A percentile compares a stretch with the other conserved stretches of the same genome.
Evolutionary conservation across 2,329 filamentous ascomycete genomes (phyloP).

Genomic region (Endoconidiophora polonica): DNA sequence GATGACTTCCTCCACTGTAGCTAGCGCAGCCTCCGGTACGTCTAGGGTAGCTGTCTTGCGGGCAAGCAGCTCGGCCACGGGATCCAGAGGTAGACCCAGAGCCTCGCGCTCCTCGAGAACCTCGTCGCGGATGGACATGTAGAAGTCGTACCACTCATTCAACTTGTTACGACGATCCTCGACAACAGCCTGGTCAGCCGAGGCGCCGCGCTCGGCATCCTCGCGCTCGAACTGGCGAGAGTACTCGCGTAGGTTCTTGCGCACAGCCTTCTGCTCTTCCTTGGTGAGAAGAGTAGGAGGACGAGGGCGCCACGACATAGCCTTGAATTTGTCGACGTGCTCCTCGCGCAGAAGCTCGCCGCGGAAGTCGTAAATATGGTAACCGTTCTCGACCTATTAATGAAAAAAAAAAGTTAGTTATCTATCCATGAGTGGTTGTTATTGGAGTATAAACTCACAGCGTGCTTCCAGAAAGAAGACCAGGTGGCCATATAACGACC

Average conservation of each 20-base stretch:
- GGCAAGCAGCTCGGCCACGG: conserved; percentile 43
- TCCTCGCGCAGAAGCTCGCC: conserved; percentile 81
- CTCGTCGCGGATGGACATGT: conserved; percentile 55
- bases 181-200: conserved; percentile 84
- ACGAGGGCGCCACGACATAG: conserved; percentile 85
- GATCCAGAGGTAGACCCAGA: conserved; percentile 48
- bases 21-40: conserved; percentile 35
- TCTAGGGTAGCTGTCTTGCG: conserved; percentile 37
- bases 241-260: conserved; percentile 97
- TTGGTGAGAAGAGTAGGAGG: conserved; percentile 82
- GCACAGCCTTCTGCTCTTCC: conserved; percentile 93
- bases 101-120: conserved; percentile 53
- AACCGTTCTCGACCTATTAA: conserved; percentile 62
- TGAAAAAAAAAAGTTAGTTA: conserved; percentile 1
- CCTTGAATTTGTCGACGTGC: conserved; percentile 92
- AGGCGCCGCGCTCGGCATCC: conserved; percentile 82
- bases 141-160: conserved; percentile 79
- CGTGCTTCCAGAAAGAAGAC: conserved; percentile 89
- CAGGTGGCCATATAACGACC: conserved; percentile 88
- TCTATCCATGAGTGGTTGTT: background rate
- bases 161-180: conserved; percentile 70
- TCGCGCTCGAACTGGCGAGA: conserved; percentile 88
- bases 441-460: conserved; percentile 41
- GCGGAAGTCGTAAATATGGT: conserved; percentile 94
- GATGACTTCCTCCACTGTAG: conserved; percentile 72